phyloP scores from a whole-genome alignment of 2,329 filamentous ascomycete species.

The Saccharata proteae region DNA sequence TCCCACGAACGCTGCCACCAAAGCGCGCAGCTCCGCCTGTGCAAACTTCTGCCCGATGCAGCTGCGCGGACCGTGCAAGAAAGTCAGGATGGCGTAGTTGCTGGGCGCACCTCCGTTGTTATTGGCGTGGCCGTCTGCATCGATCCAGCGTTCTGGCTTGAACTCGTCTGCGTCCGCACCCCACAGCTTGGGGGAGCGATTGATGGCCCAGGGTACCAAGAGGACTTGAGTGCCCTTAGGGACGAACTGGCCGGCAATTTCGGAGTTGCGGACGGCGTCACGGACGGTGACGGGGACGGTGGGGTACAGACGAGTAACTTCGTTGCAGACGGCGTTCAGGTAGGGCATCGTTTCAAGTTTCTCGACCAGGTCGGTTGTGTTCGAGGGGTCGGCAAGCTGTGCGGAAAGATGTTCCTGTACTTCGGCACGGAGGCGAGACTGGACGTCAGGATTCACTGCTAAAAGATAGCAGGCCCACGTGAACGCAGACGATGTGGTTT shows the following conservation, averaged over 20 bases:
- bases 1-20: slow-evolving; percentile 24
- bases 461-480: slow-evolving; percentile 66
- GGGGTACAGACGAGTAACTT: slow-evolving; percentile 26
- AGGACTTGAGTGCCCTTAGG: slow-evolving; percentile 27
- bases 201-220: slow-evolving; percentile 30
- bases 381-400: slow-evolving; percentile 15
- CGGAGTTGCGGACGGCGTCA: slow-evolving; percentile 20
- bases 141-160: slow-evolving; percentile 34
- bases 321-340: slow-evolving; percentile 35
- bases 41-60: slow-evolving; percentile 29
- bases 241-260: slow-evolving; percentile 21
- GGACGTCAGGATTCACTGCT: slow-evolving; percentile 51
- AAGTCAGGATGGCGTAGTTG: slow-evolving; percentile 30
- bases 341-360: slow-evolving; percentile 33
- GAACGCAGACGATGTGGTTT: slow-evolving; percentile 64
- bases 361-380: slow-evolving; percentile 11
- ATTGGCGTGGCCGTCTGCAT: slow-evolving; percentile 25
- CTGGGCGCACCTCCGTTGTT: slow-evolving; percentile 22
- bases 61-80: slow-evolving; percentile 29
- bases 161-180: slow-evolving; percentile 29
- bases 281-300: slow-evolving; percentile 25
- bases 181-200: slow-evolving; percentile 31
- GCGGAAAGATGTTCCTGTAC: slow-evolving; percentile 49
- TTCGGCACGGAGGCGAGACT: slow-evolving; percentile 56
- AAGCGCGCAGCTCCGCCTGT: slow-evolving; percentile 22